Evolutionary conservation across 2,329 filamentous ascomycete species (phyloP).

Genomic region (Massarina eburnea): DNA sequence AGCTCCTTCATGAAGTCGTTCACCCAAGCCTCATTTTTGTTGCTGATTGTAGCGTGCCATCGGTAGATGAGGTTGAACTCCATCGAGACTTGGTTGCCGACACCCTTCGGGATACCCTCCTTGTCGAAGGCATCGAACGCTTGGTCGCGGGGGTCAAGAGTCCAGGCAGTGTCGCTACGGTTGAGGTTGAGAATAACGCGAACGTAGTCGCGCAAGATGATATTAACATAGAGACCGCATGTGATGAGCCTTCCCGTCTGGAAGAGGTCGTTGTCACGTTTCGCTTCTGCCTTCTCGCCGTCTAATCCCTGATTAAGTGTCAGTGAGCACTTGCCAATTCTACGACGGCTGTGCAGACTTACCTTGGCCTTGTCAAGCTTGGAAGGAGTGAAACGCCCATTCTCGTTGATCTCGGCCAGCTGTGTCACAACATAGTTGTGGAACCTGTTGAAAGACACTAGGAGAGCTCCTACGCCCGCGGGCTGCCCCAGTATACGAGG

Average conservation of each 20-base stretch:
- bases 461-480: slow-evolving; percentile 63
- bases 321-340: not conserved
- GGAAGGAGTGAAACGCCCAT: slow-evolving; percentile 65
- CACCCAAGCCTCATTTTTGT: slow-evolving; percentile 74
- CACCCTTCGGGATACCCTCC: slow-evolving; percentile 63
- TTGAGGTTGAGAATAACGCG: slow-evolving; percentile 73
- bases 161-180: slow-evolving; percentile 71
- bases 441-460: slow-evolving; percentile 68
- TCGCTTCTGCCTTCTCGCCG: slow-evolving; percentile 27
- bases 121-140: slow-evolving; percentile 48
- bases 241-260: slow-evolving; percentile 50
- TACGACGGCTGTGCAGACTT: slow-evolving; percentile 5
- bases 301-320: slow-evolving; percentile 2
- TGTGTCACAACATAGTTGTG: slow-evolving; percentile 81
- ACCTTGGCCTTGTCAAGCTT: slow-evolving; percentile 50
- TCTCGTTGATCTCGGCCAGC: slow-evolving; percentile 78
- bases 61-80: slow-evolving; percentile 85
- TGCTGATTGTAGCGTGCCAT: slow-evolving; percentile 75
- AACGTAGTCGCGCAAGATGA: slow-evolving; percentile 74
- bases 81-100: slow-evolving; percentile 76
- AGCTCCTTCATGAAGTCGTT: slow-evolving; percentile 47
- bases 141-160: slow-evolving; percentile 58
- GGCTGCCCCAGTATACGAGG: slow-evolving; percentile 64
- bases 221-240: slow-evolving; percentile 55
- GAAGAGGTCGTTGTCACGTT: slow-evolving; percentile 50